Evolutionary conservation across 2,329 filamentous ascomycete species (phyloP), one percentile per base, ranked within the genome.

Genomic region (Pyrenochaeta sp.): DNA sequence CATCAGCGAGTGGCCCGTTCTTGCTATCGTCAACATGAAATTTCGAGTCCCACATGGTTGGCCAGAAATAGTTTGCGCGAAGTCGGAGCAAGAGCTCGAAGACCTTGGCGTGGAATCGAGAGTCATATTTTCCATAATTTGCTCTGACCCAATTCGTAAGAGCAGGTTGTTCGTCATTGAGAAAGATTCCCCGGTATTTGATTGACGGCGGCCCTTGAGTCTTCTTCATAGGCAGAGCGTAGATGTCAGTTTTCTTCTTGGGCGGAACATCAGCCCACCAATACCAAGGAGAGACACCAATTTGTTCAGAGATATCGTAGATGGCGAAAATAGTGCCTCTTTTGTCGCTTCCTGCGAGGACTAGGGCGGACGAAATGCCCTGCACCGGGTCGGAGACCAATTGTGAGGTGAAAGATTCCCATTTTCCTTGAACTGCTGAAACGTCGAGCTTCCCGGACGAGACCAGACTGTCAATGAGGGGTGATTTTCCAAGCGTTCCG

Each of bases 291-390:
- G 85, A 88, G 5, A 91, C 87, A 5, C 89, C 89, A 54, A 90
- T 90, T 72, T 91, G 88, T 72, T 90, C 88, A 34, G 86, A 88
- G 48, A 91, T 77, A 58, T 88, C 87, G 75, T 91, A 91, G 10
- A 90, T 76, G 7, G 88, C 89, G 66, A 83, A 91, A 50, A 91
- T 89, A 2, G 86, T 85, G 3, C 86, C 87, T 58, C 88, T 79
- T 56, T 85, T 85, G 69, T 91, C 88, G 64, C 85, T 88, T 8
- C 76, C 88, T 9, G 84, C 86, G 67, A 91, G 85, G 0, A 91
- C 84, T 9, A 91, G 78, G 1, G 88, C 88, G 50, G 78, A 79
- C 0, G 80, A 63, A 22, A 86, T 81, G 12, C 84, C 86, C 0
- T 81, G 77, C 6, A 88, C 69, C 0, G 89, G 88, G 28, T 81